Base-by-base conservation (phyloP, 148 eudicot species). In the Spergularia bocconei region DNA sequence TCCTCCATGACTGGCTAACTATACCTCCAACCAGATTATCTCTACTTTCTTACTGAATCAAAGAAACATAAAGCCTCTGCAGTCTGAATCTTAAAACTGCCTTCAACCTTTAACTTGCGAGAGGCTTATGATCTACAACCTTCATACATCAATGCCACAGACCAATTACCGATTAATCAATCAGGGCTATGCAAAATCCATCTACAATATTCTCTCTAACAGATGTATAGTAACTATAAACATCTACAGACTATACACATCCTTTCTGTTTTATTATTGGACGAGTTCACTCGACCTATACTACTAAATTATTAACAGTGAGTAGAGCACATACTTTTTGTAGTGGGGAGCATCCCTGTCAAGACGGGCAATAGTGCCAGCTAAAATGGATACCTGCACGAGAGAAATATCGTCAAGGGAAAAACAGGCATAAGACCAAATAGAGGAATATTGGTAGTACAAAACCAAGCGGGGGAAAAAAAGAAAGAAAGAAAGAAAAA, bases 291-390 rank as follows among this genome's bases (percentile, higher is more conserved):
- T 50, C 25, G 11, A 48, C 41, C 47, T 25, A 23, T 14, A 48
- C 25, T 20, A 50, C 41, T 15, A 76, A 36, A 21, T 68, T 44
- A 44, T 9, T 44, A 44, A 9, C 48, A 44, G 48, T 44, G 48
- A 44, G 8, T 57, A 13, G 48, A 80, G 17, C 52, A 85, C 97
- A 75, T 89, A 95, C 97, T 92, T 91, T 75, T 89, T 95, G 82
- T 95, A 95, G 71, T 88, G 90, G 48, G 99, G 99, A 74, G 99
- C 99, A 86, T 95, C 98, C 84, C 99, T 95, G 70, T 95, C 99
- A 78, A 92, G 88, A 72, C 99, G 96, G 84, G 99, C 98, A 80
- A 95, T 84, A 50, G 99, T 95, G 41, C 99, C 99, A 71, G 98
- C 98, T 85, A 92, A 87, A 87, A 95, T 92, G 47, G 99, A 95